phyloP scores from a whole-genome alignment of 169 alveolate species.

The Plasmodium sp. region DNA sequence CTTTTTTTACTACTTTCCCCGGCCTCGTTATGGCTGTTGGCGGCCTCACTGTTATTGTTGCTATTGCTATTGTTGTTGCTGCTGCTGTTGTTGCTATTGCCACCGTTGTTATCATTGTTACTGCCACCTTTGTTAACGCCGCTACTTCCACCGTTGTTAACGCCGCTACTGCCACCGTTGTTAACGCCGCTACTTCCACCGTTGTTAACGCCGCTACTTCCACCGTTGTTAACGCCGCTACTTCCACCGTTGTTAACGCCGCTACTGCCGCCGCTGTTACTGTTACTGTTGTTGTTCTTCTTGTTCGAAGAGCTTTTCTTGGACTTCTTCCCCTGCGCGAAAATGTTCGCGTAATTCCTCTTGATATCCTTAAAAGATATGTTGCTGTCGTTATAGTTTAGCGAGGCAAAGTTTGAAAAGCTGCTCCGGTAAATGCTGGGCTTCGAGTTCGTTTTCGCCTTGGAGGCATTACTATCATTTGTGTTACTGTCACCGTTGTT shows the following conservation, averaged over 20 bases:
- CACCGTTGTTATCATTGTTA: no score
- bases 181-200: no score
- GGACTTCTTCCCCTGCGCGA: slow-evolving; percentile 55
- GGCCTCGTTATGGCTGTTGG: background rate
- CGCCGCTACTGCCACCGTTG: no score
- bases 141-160: no score
- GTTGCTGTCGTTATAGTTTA: slow-evolving; percentile 63
- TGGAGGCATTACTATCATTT: background rate
- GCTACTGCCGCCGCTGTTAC: background rate
- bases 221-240: no score
- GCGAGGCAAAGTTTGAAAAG: slow-evolving; percentile 46
- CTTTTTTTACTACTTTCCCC: background rate
- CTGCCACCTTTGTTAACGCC: no score
- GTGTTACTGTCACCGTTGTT: background rate
- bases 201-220: no score
- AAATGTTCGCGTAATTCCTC: slow-evolving; percentile 60
- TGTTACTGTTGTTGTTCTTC: background rate
- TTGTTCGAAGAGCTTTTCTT: slow-evolving; percentile 20
- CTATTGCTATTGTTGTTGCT: background rate
- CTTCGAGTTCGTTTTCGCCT: slow-evolving; percentile 5
- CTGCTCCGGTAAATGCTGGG: slow-evolving; percentile 29
- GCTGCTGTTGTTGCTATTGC: background rate
- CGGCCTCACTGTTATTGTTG: background rate
- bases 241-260: no score
- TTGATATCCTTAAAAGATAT: slow-evolving; percentile 63